Evolutionary conservation across 1,284 basidiomycete species (phyloP).

Genomic region (Trichosporon coremiiforme): DNA sequence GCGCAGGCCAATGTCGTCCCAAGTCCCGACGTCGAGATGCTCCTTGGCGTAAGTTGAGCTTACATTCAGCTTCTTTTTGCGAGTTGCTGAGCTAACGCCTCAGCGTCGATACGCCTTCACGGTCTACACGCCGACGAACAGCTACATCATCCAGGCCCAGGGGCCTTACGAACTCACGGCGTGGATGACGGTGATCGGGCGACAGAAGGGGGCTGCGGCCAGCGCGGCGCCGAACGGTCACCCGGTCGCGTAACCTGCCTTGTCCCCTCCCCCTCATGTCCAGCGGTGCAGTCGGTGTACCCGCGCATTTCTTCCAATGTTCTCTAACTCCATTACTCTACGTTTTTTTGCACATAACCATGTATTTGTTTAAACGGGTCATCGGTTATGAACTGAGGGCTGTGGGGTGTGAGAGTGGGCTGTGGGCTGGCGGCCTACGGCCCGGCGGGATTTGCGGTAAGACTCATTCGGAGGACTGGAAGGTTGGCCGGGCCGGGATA

Average conservation of each 20-base stretch:
- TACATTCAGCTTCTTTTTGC: not conserved
- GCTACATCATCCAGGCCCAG: slow-evolving; percentile 78
- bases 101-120: slow-evolving; percentile 83
- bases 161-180: slow-evolving; percentile 75
- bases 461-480: not conserved
- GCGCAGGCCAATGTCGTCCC: slow-evolving; percentile 80
- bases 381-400: not conserved
- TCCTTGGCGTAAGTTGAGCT: slow-evolving; percentile 71
- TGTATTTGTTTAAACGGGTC: not conserved
- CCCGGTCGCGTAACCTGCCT: not conserved
- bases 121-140: slow-evolving; percentile 84
- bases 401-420: no score
- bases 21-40: slow-evolving; percentile 79
- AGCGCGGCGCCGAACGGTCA: not conserved
- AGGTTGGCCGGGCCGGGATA: no score
- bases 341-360: not conserved
- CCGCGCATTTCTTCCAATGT: not conserved
- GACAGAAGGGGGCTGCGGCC: slow-evolving; percentile 21
- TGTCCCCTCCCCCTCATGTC: no score
- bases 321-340: not conserved
- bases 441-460: not conserved
- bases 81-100: not conserved
- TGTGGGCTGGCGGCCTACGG: no score
- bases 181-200: slow-evolving; percentile 64
- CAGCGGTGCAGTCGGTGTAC: not conserved